Base-by-base conservation (phyloP, 495 filamentous ascomycete genomes). In the Aspergillus bertholletiae region DNA sequence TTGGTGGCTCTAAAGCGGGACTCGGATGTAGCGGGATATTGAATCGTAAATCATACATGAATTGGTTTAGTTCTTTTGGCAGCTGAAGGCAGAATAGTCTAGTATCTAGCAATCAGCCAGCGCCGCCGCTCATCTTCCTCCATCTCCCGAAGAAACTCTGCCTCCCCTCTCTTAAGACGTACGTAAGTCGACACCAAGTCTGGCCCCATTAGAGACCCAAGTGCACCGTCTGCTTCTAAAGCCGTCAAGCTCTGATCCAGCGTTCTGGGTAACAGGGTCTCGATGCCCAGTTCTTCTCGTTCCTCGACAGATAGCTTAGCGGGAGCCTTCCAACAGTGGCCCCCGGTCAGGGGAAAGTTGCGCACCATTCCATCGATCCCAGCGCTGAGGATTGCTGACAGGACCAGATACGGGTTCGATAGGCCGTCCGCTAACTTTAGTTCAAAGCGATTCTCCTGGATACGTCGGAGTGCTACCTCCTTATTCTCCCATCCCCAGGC, bases 401-500 rank as follows among this genome's bases (percentile, higher is more conserved):
- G 56, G 2, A 80, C 85, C 0, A 92, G 67, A 61, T 90, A 92
- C 46, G 85, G 79, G 59, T 92, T 93, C 4, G 88, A 83, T 17
- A 88, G 57, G 0, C 88, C 89, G 67, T 92, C 89, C 20, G 89
- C 57, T 56, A 76, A 75, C 61, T 86, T 84, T 8, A 93, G 28
- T 65, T 92, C 89, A 80, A 87, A 92, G 60, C 88, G 84, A 22
- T 78, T 77, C 15, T 65, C 73, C 47, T 73, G 75, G 45, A 88
- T 77, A 52, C 81, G 81, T 18, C 89, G 73, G 23, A 93, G 69
- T 5, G 88, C 77, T 7, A 80, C 74, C 68, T 92, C 88, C 18
- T 85, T 80, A 62, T 92, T 91, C 64, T 92, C 80, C 41, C 83
- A 86, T 12, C 89, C 89, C 87, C 88, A 92, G 0, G 81, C 69